Base-by-base conservation (phyloP, 2,329 filamentous ascomycete species). In the Phyllosticta citribraziliensis region DNA sequence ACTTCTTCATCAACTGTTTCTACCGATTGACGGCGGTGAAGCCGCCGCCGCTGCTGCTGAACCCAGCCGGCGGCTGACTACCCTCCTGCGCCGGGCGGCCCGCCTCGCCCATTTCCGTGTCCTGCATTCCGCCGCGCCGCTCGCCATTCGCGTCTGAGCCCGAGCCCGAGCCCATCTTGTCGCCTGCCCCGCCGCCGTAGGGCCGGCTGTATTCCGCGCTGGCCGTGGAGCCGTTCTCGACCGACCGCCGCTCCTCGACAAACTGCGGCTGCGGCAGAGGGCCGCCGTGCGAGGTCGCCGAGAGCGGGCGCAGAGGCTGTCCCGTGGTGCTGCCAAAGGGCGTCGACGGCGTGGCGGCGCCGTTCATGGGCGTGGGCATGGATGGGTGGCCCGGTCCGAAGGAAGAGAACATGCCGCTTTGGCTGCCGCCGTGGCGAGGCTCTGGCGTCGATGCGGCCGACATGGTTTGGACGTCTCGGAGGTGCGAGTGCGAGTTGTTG, bases 101-200 rank as follows among this genome's bases (percentile, higher is more conserved):
- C 20, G 69, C 68, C 58, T 75, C 73, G n/a, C 65, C 67, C 74
- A 76, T 76, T 65, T 76, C 74, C 1, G 70, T 73, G 59, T 71
- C 69, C 60, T 56, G 57, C 12, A 30, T 56, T 14, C 56, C 63
- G 51, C 56, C 63, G 51, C 64, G 62, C 25, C 59, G 55, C 47
- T 74, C 72, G n/a, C 74, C 73, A 52, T 75, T 74, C 65, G 70
- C 68, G 30, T 66, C 66, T 47, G 68, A 65, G 6, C 58, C 65
- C 50, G 68, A 65, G 6, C 58, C 65, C 8, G 59, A 58, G 20
- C 51, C 50, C 27, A 62, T 27, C 57, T 52, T 57, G 22, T 62
- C 64, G 52, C 63, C 64, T 24, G 63, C 62, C 8, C 53, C 50
- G 24, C 53, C 63, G 0, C 70, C 66, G 27, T 56, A 61, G 4